Conservation (phyloP, 2,329 filamentous ascomycete species). For the Xylaria sp. region DNA sequence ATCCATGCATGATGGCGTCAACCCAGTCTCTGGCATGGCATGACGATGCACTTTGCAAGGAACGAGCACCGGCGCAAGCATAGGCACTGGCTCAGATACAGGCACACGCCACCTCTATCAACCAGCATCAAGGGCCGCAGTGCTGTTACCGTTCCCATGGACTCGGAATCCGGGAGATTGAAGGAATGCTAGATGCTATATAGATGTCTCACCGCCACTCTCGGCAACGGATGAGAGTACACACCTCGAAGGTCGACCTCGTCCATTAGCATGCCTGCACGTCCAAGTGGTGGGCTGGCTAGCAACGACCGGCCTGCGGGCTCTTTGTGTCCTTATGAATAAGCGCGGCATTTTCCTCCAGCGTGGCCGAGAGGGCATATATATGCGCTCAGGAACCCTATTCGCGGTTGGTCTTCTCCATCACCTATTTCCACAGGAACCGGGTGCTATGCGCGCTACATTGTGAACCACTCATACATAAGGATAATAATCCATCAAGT, state of each 20-base stretch:
- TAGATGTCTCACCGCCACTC: conserved; percentile 1
- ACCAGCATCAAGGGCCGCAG: not conserved
- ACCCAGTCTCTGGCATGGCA: not conserved
- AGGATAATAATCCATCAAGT: not conserved
- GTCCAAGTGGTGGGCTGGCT: not conserved
- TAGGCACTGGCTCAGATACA: not conserved
- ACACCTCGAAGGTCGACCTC: not conserved
- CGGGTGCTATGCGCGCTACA: not conserved
- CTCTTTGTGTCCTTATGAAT: not conserved
- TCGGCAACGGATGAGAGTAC: not conserved
- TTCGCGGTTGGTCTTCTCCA: too few relatives aligned
- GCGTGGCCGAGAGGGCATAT: not conserved
- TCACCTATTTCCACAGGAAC: too few relatives aligned
- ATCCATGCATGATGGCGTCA: not conserved
- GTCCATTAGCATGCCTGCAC: not conserved
- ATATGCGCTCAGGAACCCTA: too few relatives aligned
- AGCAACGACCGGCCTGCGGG: too few relatives aligned
- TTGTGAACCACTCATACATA: not conserved
- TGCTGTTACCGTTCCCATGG: conserved; percentile 20
- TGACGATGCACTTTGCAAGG: not conserved
- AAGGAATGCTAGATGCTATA: not conserved
- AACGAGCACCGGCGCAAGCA: not conserved
- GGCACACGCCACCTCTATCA: conserved; percentile 4
- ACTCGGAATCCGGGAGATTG: conserved; percentile 21
- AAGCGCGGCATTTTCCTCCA: not conserved